Conservation (phyloP, 1,284 basidiomycete species). For the Heterobasidion parviporum region DNA sequence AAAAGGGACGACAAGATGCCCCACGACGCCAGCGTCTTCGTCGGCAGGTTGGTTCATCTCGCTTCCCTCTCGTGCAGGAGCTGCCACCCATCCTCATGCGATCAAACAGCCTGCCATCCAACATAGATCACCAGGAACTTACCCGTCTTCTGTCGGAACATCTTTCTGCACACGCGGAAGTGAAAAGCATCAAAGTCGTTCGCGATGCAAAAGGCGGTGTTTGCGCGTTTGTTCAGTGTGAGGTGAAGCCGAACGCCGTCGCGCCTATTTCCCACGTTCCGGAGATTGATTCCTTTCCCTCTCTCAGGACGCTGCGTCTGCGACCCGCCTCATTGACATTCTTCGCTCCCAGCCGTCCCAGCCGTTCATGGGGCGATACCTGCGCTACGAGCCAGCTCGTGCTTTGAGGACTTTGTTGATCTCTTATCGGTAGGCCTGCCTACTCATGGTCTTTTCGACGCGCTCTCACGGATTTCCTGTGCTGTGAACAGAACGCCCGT, state of each 20-base stretch:
- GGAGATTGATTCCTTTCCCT: conserved; percentile 2
- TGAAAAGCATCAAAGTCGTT: conserved; percentile 66
- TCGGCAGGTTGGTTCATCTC: conserved; percentile 52
- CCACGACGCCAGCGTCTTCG: conserved; percentile 73
- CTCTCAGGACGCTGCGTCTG: conserved; percentile 46
- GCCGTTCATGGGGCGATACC: conserved; percentile 57
- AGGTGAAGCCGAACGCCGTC: conserved; percentile 33
- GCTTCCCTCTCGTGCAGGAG: conserved; percentile 7
- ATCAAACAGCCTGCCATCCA: conserved; percentile 52
- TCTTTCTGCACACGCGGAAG: conserved; percentile 50
- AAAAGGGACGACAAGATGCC: conserved; percentile 40
- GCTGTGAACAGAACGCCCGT: background rate
- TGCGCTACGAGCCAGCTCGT: conserved; percentile 71
- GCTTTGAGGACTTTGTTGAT: conserved; percentile 66
- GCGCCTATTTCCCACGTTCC: background rate
- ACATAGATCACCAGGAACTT: conserved; percentile 56
- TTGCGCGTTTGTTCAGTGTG: conserved; percentile 77
- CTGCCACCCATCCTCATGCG: conserved; percentile 1
- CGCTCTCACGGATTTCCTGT: background rate
- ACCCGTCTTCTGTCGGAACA: conserved; percentile 50
- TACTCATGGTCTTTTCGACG: background rate
- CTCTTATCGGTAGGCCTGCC: conserved; percentile 52
- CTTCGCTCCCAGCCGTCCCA: conserved; percentile 45
- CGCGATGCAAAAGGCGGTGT: conserved; percentile 66
- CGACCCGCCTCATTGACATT: conserved; percentile 49